Evolutionary conservation across 331 rosid genomes (phyloP).

Genomic region (Pyrus hybrid): DNA sequence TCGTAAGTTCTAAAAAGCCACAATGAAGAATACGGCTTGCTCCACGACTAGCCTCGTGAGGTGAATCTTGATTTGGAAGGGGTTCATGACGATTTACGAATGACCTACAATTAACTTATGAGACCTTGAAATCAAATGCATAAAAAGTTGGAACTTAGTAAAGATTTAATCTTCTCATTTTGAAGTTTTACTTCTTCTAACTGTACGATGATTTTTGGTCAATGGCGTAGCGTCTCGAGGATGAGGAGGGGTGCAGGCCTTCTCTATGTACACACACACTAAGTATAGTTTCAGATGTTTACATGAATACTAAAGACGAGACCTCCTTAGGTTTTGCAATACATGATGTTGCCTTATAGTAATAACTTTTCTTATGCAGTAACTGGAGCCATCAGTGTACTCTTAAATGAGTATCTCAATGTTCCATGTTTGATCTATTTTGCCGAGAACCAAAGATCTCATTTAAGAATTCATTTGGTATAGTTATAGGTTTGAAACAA

Average conservation of each 20-base stretch:
- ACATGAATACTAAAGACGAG: not conserved
- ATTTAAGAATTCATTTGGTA: not conserved
- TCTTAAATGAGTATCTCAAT: not conserved
- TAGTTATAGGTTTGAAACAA: not conserved
- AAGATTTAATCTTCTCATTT: not conserved
- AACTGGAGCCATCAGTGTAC: too few species aligned
- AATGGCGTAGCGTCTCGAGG: not conserved
- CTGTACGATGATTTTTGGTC: not conserved
- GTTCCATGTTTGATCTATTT: not conserved
- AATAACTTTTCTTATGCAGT: too few species aligned
- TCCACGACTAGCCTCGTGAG: not conserved
- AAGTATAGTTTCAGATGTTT: not conserved
- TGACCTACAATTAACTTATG: not conserved
- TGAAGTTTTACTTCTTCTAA: not conserved
- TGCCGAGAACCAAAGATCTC: not conserved
- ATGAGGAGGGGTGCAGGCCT: not conserved
- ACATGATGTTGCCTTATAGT: too few species aligned
- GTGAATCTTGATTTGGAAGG: not conserved
- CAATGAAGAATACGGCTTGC: not conserved
- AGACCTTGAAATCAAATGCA: not conserved
- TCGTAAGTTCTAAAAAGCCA: not conserved
- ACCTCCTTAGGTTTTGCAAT: too few species aligned
- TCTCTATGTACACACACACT: not conserved
- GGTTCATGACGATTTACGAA: not conserved
- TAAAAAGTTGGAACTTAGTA: not conserved